Percentiles rank a stretch among this genome's conserved stretches.
phyloP scores from a whole-genome alignment of 2,329 filamentous ascomycete species.

The Microdochium nivale region DNA sequence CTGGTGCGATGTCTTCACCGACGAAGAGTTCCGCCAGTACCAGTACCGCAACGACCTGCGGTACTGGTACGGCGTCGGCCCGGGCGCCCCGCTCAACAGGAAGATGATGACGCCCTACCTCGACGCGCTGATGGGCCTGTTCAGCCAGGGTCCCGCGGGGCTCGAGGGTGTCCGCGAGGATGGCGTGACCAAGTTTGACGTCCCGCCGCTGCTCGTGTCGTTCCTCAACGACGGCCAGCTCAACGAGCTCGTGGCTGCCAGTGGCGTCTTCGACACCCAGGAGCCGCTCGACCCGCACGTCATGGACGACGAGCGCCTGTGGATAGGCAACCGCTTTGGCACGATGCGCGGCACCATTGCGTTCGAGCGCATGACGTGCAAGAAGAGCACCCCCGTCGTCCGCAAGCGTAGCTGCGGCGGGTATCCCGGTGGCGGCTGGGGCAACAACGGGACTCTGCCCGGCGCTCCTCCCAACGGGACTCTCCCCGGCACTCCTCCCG shows the following conservation, averaged over 20 bases:
- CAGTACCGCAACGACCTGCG: constrained; percentile 61
- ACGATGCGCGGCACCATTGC: constrained; percentile 58
- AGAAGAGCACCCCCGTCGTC: constrained; percentile 4
- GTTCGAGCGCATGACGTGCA: constrained; percentile 54
- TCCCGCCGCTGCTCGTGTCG: constrained; percentile 49
- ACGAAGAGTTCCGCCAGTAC: constrained; percentile 53
- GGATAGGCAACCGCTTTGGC: constrained; percentile 45
- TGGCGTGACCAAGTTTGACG: constrained; percentile 34
- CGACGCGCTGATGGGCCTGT: constrained; percentile 39
- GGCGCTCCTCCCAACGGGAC: constrained; percentile 3
- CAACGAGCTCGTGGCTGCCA: constrained; percentile 48
- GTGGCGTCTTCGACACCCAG: constrained; percentile 53
- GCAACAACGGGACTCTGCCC: constrained; percentile 4
- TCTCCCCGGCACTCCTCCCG: constrained; percentile 4
- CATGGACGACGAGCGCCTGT: constrained; percentile 39
- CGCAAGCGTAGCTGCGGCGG: constrained; percentile 2
- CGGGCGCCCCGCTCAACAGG: constrained; percentile 42
- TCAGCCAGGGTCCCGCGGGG: constrained; percentile 41
- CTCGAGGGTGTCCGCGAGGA: constrained; percentile 29
- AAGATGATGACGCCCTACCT: constrained; percentile 56
- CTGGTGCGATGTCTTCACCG: constrained; percentile 54
- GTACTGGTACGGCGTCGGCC: constrained; percentile 59
- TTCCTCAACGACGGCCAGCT: constrained; percentile 62
- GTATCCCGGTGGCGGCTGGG: not conserved
- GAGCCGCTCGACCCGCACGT: constrained; percentile 34